These are phyloP conservation scores for Fragaria ananassa DNA, from an alignment of 306 rosid genomes.

Conservation along the genomic window DNA sequence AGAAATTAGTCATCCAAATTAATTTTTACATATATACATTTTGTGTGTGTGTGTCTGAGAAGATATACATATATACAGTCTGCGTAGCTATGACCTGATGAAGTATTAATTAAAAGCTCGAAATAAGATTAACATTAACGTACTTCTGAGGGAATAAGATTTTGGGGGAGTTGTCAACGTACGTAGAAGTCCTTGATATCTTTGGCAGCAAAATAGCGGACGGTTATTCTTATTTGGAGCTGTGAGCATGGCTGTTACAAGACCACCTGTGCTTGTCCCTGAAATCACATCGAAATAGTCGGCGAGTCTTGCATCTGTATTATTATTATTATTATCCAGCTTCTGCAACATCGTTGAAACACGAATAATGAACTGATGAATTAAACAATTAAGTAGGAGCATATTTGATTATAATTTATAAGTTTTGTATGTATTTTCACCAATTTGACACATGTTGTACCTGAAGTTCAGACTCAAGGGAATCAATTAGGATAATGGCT, in stretches of 20 bases:
- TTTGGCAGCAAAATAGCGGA: constrained; percentile 52
- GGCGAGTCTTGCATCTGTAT: constrained; percentile 49
- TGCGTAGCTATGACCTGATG: too few relatives aligned
- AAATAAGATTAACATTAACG: neutral
- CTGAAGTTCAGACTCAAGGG: too few relatives aligned
- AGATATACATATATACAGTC: too few relatives aligned
- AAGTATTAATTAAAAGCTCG: too few relatives aligned
- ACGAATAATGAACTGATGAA: too few relatives aligned
- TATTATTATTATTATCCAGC: constrained; percentile 55
- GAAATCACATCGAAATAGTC: constrained; percentile 67
- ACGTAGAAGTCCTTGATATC: constrained; percentile 62
- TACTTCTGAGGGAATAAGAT: constrained; percentile 56
- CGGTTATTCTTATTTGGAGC: constrained; percentile 52
- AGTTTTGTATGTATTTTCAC: too few relatives aligned
- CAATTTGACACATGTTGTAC: too few relatives aligned
- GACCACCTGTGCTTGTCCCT: constrained; percentile 68
- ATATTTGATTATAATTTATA: too few relatives aligned
- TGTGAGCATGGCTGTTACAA: constrained; percentile 61
- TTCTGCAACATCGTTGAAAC: constrained; percentile 30
- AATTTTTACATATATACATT: too few relatives aligned
- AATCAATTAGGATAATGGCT: constrained; percentile 22
- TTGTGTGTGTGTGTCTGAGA: too few relatives aligned
- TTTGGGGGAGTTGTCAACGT: constrained; percentile 42
- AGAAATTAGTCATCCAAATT: too few relatives aligned
- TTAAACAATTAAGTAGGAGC: too few relatives aligned